These are phyloP conservation scores for Auricularia heimuer DNA, from an alignment of 768 basidiomycete genomes.

Conservation along the genomic window DNA sequence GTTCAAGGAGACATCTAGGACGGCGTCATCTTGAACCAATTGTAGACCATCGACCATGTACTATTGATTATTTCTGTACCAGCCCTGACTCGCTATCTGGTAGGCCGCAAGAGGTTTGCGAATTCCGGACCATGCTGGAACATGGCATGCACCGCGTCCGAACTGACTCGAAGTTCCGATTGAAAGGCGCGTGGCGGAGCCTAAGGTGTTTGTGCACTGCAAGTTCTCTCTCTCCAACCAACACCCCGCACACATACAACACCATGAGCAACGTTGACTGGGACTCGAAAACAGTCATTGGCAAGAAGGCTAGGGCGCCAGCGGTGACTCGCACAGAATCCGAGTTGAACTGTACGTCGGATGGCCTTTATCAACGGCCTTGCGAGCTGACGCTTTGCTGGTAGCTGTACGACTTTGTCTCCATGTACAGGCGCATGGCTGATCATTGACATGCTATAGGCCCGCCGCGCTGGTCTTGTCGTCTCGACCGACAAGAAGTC, in stretches of 20 bases:
- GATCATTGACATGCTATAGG: constrained; percentile 31
- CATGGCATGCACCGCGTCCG: not conserved
- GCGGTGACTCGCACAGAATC: constrained; percentile 53
- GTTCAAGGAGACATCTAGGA: not conserved
- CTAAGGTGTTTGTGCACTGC: not conserved
- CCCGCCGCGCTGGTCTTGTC: constrained; percentile 64
- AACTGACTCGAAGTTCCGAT: not conserved
- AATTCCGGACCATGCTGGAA: not conserved
- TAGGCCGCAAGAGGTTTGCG: not conserved
- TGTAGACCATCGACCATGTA: not conserved
- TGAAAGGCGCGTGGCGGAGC: not conserved
- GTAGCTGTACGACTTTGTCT: constrained; percentile 42
- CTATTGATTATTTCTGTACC: not conserved
- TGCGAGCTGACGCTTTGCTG: constrained; percentile 1
- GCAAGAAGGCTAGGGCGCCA: constrained; percentile 49
- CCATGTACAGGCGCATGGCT: constrained; percentile 4
- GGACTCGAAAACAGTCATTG: constrained; percentile 67
- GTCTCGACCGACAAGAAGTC: constrained; percentile 79
- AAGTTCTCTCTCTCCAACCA: not conserved
- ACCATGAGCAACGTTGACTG: constrained; percentile 34
- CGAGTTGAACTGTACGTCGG: constrained; percentile 44
- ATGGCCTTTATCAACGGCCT: constrained; percentile 12
- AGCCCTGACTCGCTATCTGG: not conserved
- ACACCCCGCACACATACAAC: not conserved
- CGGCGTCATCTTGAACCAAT: not conserved